These are phyloP conservation scores for Endotrypanum monterogeii DNA, from an alignment of 208 protist genomes.

Conservation along the genomic window DNA sequence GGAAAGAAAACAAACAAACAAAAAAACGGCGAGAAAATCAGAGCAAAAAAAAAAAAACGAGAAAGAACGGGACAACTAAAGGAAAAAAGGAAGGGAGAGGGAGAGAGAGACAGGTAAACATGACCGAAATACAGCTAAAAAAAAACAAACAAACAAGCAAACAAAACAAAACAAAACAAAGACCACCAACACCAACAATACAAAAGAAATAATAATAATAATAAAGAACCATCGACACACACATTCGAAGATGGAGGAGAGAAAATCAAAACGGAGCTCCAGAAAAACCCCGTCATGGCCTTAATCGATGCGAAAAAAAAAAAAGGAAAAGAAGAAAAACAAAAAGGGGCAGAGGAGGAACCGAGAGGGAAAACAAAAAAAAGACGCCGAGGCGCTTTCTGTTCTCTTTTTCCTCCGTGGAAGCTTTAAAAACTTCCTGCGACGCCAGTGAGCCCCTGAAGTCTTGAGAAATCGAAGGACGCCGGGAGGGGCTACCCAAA, in stretches of 20 bases:
- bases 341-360: neutral
- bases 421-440: neutral
- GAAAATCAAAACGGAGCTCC: slow-evolving; percentile 12
- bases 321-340: neutral
- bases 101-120: neutral
- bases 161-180: neutral
- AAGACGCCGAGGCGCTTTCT: neutral
- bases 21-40: too few relatives aligned
- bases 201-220: neutral
- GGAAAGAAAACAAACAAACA: too few relatives aligned
- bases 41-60: too few relatives aligned
- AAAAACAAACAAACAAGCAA: neutral
- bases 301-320: slow-evolving; percentile 6
- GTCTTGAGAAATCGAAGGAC: slow-evolving; percentile 1
- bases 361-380: slow-evolving; percentile 4
- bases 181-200: neutral
- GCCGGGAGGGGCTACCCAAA: neutral
- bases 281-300: neutral
- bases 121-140: neutral
- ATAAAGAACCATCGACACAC: neutral
- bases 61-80: too few relatives aligned
- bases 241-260: neutral
- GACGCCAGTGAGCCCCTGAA: slow-evolving; percentile 5
- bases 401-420: neutral
- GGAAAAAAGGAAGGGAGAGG: too few relatives aligned